phyloP scores from a whole-genome alignment of 352 stramenopile genomes.

The Saprolegnia parasitica region DNA sequence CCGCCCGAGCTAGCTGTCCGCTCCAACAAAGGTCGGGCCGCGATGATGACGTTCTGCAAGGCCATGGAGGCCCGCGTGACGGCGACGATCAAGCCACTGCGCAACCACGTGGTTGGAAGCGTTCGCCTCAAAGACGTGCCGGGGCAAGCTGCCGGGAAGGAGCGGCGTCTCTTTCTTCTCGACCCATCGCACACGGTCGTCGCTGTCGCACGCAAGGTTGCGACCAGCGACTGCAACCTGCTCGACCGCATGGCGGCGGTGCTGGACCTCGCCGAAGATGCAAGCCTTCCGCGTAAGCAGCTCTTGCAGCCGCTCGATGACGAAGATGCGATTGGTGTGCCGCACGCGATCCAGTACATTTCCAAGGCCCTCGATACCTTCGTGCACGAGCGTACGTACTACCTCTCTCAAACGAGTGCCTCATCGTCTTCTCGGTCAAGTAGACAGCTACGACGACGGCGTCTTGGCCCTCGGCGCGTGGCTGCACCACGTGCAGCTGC shows the following conservation, averaged over 20 bases:
- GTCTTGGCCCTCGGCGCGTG: conserved; percentile 1
- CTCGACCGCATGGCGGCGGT: conserved; percentile 17
- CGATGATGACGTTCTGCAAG: conserved; percentile 21
- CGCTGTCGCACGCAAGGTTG: conserved; percentile 12
- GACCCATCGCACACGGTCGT: conserved; percentile 11
- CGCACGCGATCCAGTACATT: conserved; percentile 19
- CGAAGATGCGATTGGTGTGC: conserved; percentile 21
- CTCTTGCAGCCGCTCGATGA: conserved; percentile 21
- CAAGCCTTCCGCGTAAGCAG: not conserved
- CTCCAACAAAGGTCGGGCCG: not conserved
- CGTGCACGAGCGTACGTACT: not conserved
- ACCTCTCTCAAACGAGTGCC: not conserved
- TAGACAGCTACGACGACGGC: not conserved
- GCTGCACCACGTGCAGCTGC: not conserved
- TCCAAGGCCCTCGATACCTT: conserved; percentile 13
- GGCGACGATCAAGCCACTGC: conserved; percentile 13
- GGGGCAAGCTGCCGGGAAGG: not conserved
- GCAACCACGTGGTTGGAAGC: not conserved
- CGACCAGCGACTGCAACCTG: conserved; percentile 6
- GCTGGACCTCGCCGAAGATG: not conserved
- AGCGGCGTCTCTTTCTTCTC: conserved; percentile 20
- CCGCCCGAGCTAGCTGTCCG: not conserved
- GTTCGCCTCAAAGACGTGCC: conserved; percentile 21
- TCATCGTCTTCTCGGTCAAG: too few relatives aligned
- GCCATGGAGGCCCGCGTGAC: conserved; percentile 8